These are phyloP conservation scores for Penicillium soppii DNA, from an alignment of 495 filamentous ascomycete genomes.

Conservation along the genomic window DNA sequence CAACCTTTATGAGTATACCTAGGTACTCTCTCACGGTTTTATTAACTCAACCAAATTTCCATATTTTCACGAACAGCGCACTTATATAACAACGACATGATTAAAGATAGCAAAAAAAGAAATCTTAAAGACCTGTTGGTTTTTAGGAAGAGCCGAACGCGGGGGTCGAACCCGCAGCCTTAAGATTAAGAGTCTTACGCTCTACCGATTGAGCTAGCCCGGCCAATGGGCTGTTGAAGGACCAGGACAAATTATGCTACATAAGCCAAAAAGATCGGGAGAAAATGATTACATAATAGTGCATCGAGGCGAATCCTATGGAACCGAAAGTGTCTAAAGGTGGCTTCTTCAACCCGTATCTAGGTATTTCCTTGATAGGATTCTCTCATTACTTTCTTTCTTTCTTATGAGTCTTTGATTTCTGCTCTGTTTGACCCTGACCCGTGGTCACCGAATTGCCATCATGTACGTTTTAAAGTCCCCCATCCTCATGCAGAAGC, in stretches of 20 bases:
- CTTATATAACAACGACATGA: too few relatives aligned
- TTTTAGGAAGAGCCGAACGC: constrained; percentile 49
- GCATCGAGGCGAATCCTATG: constrained; percentile 35
- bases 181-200: constrained; percentile 63
- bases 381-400: constrained; percentile 8
- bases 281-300: constrained; percentile 4
- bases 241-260: neutral
- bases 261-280: neutral
- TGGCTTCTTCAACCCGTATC: constrained; percentile 42
- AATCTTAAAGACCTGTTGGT: constrained; percentile 1
- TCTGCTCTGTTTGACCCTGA: constrained; percentile 27
- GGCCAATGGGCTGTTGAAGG: constrained; percentile 20
- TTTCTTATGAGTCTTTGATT: constrained; percentile 35
- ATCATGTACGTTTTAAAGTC: constrained; percentile 32
- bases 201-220: constrained; percentile 62
- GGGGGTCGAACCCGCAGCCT: constrained; percentile 60
- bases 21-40: too few relatives aligned
- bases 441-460: constrained; percentile 39
- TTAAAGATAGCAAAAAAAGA: too few relatives aligned
- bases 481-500: constrained; percentile 8
- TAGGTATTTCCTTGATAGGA: constrained; percentile 13
- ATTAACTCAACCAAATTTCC: too few relatives aligned
- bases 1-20: too few relatives aligned
- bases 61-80: too few relatives aligned
- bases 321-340: constrained; percentile 37